phyloP scores from a whole-genome alignment of 352 stramenopile genomes.

The Lagenidium giganteum region DNA sequence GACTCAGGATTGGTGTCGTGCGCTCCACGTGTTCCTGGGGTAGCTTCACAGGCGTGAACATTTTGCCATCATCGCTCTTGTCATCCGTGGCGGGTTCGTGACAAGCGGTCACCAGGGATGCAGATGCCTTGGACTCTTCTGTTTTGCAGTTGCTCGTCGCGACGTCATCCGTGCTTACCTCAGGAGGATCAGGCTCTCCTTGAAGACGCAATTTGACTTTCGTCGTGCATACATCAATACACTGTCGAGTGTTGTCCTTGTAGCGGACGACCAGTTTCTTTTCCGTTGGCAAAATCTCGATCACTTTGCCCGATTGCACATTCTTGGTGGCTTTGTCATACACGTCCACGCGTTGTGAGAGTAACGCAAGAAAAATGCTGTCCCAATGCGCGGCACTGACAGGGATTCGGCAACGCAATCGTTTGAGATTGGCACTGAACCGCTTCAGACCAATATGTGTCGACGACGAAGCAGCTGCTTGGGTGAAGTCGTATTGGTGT shows the following conservation, averaged over 20 bases:
- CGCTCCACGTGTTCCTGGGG: too few relatives aligned
- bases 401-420: conserved; percentile 6
- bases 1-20: too few relatives aligned
- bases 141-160: too few relatives aligned
- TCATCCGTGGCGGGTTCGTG: too few relatives aligned
- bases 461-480: neutral
- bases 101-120: too few relatives aligned
- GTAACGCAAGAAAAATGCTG: neutral
- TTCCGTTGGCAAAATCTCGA: neutral
- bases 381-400: conserved; percentile 3
- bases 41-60: too few relatives aligned
- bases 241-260: conserved; percentile 13
- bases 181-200: too few relatives aligned
- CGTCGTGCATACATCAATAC: conserved; percentile 12
- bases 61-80: too few relatives aligned
- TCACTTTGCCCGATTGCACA: conserved; percentile 14
- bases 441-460: neutral
- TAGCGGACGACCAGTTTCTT: conserved; percentile 10
- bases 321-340: conserved; percentile 17
- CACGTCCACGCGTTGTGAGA: conserved; percentile 14
- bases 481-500: conserved; percentile 7
- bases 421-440: neutral
- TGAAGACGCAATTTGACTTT: conserved; percentile 24
- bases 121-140: too few relatives aligned
- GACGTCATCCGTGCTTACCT: too few relatives aligned